Evolutionary conservation across 192 early-diverging fungal genomes (phyloP).

Genomic region (Entrophospora sp.): DNA sequence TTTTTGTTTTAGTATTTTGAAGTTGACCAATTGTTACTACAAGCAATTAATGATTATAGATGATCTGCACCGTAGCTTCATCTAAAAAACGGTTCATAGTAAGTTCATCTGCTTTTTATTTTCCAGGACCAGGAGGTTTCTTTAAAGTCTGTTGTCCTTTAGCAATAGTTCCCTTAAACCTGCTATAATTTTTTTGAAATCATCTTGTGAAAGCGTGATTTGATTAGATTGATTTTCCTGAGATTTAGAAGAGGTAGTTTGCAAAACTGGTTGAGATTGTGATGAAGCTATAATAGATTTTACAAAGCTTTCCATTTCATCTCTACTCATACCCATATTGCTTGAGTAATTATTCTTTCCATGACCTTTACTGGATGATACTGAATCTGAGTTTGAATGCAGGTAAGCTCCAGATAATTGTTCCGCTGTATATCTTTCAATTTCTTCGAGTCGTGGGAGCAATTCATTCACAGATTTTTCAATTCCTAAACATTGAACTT

Average conservation of each 20-base stretch:
- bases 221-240: constrained; percentile 2
- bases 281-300: not conserved
- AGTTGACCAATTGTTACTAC: too few species aligned
- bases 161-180: constrained; percentile 10
- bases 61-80: too few species aligned
- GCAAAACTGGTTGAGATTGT: not conserved
- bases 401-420: constrained; percentile 4
- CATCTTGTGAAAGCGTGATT: not conserved
- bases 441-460: too few species aligned
- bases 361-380: constrained; percentile 1
- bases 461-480: too few species aligned
- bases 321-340: not conserved
- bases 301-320: not conserved
- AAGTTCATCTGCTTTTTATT: constrained; percentile 7
- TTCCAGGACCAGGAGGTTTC: not conserved
- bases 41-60: too few species aligned
- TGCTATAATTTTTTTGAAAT: constrained; percentile 9
- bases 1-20: too few species aligned
- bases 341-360: constrained; percentile 9
- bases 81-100: constrained; percentile 3
- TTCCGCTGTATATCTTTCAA: too few species aligned
- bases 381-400: constrained; percentile 1
- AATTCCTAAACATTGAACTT: too few species aligned
- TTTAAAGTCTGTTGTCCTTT: constrained; percentile 10
- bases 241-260: not conserved